These are phyloP conservation scores for Calocybe gambosa DNA, from an alignment of 1,284 basidiomycete species.

Conservation along the genomic window DNA sequence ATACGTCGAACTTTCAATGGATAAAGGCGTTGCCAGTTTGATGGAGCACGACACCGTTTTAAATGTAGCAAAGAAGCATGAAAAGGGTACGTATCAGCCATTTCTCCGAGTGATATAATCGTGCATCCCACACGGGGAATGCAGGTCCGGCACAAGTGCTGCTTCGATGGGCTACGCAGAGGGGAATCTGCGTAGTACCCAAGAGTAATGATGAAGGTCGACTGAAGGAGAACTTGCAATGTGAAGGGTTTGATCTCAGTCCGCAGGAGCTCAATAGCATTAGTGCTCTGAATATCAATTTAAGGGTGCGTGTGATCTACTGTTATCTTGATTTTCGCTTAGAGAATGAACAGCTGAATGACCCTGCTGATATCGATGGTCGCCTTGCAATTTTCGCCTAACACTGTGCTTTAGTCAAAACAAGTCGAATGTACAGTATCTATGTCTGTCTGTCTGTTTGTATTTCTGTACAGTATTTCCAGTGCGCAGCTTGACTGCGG, in stretches of 20 bases:
- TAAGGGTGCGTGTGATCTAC: conserved; percentile 32
- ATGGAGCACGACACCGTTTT: conserved; percentile 32
- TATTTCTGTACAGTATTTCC: too few relatives aligned
- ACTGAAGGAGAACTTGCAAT: conserved; percentile 52
- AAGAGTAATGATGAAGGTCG: conserved; percentile 54
- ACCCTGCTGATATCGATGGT: conserved; percentile 61
- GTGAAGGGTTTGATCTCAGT: conserved; percentile 50
- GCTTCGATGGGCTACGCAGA: conserved; percentile 39
- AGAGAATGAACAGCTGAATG: conserved; percentile 47
- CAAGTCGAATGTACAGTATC: too few relatives aligned
- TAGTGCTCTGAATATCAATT: conserved; percentile 55
- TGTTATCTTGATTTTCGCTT: conserved; percentile 1
- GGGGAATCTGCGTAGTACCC: conserved; percentile 73
- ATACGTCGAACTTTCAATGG: conserved; percentile 59
- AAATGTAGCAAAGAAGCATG: conserved; percentile 46
- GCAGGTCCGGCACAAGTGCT: conserved; percentile 43
- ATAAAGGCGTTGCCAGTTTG: conserved; percentile 43
- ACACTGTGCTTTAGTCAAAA: too few relatives aligned
- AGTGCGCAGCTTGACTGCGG: conserved; percentile 9
- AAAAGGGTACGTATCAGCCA: conserved; percentile 42
- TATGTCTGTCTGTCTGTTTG: too few relatives aligned
- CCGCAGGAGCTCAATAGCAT: conserved; percentile 56
- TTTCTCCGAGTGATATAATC: neutral
- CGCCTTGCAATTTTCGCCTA: conserved; percentile 64
- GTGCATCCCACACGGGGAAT: neutral